Base-by-base conservation (phyloP, 2,329 filamentous ascomycete genomes). In the Scedosporium aurantiacum region DNA sequence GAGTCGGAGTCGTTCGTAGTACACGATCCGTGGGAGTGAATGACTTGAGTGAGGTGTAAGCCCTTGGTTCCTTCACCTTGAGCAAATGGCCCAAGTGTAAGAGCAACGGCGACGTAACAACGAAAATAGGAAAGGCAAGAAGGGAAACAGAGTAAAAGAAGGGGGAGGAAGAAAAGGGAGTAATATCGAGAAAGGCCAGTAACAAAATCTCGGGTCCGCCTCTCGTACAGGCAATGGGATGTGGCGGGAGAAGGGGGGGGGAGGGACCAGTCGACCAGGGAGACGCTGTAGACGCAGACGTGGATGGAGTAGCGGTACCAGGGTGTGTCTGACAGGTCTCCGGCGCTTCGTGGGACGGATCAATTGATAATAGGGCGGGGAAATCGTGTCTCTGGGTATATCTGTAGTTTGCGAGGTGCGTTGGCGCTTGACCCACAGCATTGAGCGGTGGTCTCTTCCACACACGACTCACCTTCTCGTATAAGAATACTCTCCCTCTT, bases 311-410 rank as follows among this genome's bases (percentile, higher is more conserved):
- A 43, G 58, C 58, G 58, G 58, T 50, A 60, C 45, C 58, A 60
- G 58, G 58, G 58, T 54, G 41, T 41, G 56, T 58, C 28, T 54
- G 47, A 60, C 45, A 50, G 58, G 58, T 18, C 23, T 50, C 43
- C 43, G 58, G 58, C 58, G 58, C 58, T 60, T 60, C 58, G 58
- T 60, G 45, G 23, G 58, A 37, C 58, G 58, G 58, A 60, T 50
- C 32, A 37, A 37, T 37, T 37, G 43, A 37, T 60, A 50, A 60
- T 60, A 60, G 58, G 58, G 43, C 43, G 43, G 57, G 12, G 58
- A 32, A 43, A 45, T 14, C n/a, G 40, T 40, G 37, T 58, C 32
- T 58, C 37, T 60, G 45, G 58, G n/a, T 8, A 60, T 41, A 27
- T 25, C 32, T 37, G 32, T 8, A 37, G 32, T 37, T 37, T 37